Evolutionary conservation across 139 green algal species (phyloP).

Genomic region (Chlorokybus atmophyticus): DNA sequence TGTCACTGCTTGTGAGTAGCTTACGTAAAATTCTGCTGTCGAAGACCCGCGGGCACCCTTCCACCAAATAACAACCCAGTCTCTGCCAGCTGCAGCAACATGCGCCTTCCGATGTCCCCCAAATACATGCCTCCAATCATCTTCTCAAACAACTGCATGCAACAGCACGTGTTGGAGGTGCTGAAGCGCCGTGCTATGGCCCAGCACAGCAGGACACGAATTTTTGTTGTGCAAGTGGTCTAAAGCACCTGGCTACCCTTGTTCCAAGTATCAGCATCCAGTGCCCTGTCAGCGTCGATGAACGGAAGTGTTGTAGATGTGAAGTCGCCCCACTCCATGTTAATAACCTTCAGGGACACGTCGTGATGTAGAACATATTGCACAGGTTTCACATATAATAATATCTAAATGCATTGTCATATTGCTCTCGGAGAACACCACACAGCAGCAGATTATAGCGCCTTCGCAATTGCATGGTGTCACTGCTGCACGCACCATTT

Average conservation of each 20-base stretch:
- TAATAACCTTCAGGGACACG: conserved; percentile 38
- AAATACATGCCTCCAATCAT: conserved; percentile 76
- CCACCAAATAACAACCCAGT: too few relatives aligned
- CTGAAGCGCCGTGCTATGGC: not conserved
- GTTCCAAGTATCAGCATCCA: conserved; percentile 20
- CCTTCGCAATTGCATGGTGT: too few relatives aligned
- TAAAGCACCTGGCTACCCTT: conserved; percentile 17
- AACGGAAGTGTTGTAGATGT: conserved; percentile 12
- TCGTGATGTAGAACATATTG: conserved; percentile 1
- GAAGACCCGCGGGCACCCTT: too few relatives aligned
- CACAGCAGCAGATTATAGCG: not conserved
- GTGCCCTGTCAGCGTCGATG: conserved; percentile 8
- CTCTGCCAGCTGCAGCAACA: conserved; percentile 49
- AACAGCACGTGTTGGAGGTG: not conserved
- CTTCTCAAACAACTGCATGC: conserved; percentile 71
- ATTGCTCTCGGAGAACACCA: not conserved
- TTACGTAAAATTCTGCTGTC: too few relatives aligned
- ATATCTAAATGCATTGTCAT: not conserved
- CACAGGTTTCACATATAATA: not conserved
- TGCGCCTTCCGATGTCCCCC: conserved; percentile 60
- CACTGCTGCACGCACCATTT: conserved; percentile 1
- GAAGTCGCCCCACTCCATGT: conserved; percentile 76
- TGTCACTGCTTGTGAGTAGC: too few relatives aligned
- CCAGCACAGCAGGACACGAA: not conserved
- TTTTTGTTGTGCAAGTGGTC: too few relatives aligned